Evolutionary conservation across 2,329 filamentous ascomycete genomes (phyloP), one percentile per base, ranked within the genome.

Genomic region (Leptographium radiaticola): DNA sequence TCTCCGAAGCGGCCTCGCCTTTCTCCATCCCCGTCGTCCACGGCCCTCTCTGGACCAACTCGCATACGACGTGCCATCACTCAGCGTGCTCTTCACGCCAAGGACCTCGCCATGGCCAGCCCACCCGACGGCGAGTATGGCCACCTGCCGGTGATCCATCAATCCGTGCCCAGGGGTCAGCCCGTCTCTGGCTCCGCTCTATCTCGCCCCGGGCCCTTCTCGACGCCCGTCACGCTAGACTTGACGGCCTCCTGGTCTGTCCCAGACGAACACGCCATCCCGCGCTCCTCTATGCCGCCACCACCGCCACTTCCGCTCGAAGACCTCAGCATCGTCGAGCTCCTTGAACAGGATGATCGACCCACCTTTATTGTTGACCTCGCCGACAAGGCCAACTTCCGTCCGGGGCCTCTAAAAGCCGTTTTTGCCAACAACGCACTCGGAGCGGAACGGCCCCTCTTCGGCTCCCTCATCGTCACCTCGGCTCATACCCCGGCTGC

Each of bases 351-450:
- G 59, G 87, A 93, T 64, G 79, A 84, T 50, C 74, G 87, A 48
- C 87, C 86, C 3, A 87, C 84, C 0, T 88, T 91, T 61, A 76
- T 91, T 44, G 72, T 91, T 38, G 86, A 91, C 61, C 68, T 87
- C 51, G 71, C 72, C 9, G 79, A 84, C 61, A 66, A 72, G 1
- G 65, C 69, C n/a, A 83, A 82, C 59, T 74, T 72, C 48, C 70
- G 68, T 25, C 70, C 75, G 1, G 74, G 75, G 0, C 71, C 72
- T 2, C 66, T 90, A 40, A 74, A 77, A 34, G 74, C 87, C 9
- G 60, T 87, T 0, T 90, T 86, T 64, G 76, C 78, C 34, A 93
- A 91, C 63, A 71, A 75, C 11, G 77, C 84, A 4, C 69, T 91
- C 52, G 79, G 81, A 51, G 74, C 76, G 0, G 77, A 75, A 25